Evolutionary conservation across 164 flowering plant species (phyloP).

Genomic region (Annona squamosa): DNA sequence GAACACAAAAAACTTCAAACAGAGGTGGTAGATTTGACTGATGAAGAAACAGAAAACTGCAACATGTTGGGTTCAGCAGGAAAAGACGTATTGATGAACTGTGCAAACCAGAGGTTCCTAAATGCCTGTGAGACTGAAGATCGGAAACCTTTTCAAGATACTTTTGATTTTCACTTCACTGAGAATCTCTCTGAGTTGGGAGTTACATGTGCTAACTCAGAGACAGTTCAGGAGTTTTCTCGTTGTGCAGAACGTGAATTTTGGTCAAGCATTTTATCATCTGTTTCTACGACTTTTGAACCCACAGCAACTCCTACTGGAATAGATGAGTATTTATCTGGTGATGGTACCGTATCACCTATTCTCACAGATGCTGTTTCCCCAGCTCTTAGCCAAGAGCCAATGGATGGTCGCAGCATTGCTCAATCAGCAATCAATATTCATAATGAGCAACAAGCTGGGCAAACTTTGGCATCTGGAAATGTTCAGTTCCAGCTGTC

Average conservation of each 20-base stretch:
- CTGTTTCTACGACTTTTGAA: slow-evolving; percentile 13
- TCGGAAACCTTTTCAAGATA: slow-evolving; percentile 38
- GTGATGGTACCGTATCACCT: slow-evolving; percentile 18
- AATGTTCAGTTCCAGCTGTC: slow-evolving; percentile 30
- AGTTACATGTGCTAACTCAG: slow-evolving; percentile 16
- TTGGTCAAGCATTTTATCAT: slow-evolving; percentile 27
- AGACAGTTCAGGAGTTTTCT: slow-evolving; percentile 19
- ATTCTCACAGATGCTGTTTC: slow-evolving; percentile 41
- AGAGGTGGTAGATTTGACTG: slow-evolving; percentile 53
- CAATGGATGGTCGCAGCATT: slow-evolving; percentile 18
- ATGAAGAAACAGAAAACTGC: slow-evolving; percentile 16
- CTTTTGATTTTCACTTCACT: slow-evolving; percentile 7
- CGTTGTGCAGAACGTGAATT: slow-evolving; percentile 19
- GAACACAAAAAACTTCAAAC: not conserved
- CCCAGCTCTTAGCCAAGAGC: slow-evolving; percentile 28
- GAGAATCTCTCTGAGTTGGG: slow-evolving; percentile 5
- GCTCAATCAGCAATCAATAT: slow-evolving; percentile 13
- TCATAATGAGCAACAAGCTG: slow-evolving; percentile 3
- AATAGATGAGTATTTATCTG: not conserved
- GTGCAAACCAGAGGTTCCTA: not conserved
- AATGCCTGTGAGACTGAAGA: slow-evolving; percentile 34
- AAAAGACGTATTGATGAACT: not conserved
- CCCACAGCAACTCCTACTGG: slow-evolving; percentile 2
- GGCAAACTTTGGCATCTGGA: slow-evolving; percentile 21
- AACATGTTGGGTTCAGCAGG: slow-evolving; percentile 18